Evolutionary conservation across 2,329 filamentous ascomycete species (phyloP).

Genomic region (Byssochlamys sp.): DNA sequence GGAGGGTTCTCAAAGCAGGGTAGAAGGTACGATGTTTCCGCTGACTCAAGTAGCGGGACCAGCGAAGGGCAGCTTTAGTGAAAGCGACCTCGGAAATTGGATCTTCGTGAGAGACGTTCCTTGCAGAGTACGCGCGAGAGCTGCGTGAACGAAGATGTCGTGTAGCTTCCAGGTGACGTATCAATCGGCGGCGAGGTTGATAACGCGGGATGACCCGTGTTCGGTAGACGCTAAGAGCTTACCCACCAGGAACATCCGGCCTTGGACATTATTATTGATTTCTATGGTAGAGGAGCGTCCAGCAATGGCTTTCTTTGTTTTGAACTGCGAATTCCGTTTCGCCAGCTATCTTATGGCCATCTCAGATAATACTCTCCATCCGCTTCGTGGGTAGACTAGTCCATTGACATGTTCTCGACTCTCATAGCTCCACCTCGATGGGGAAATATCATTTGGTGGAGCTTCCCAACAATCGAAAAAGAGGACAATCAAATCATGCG

Average conservation of each 20-base stretch:
- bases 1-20: neutral
- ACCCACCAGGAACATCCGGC: neutral
- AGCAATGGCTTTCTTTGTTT: neutral
- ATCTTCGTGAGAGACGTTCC: neutral
- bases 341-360: no score
- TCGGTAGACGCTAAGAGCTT: constrained; percentile 2
- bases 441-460: neutral
- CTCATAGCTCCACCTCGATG: neutral
- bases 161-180: constrained; percentile 21
- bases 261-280: neutral
- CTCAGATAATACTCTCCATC: neutral
- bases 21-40: neutral
- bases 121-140: neutral
- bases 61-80: neutral
- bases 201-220: constrained; percentile 8
- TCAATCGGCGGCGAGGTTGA: constrained; percentile 17
- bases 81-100: neutral
- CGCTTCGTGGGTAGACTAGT: neutral
- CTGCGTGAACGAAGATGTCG: constrained; percentile 1
- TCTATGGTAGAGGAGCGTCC: neutral
- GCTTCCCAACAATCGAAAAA: neutral
- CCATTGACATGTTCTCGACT: neutral
- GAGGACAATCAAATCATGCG: neutral
- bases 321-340: neutral
- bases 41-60: neutral